Evolutionary conservation across 352 stramenopile genomes (phyloP).

Genomic region (Globisporangium barbulae): DNA sequence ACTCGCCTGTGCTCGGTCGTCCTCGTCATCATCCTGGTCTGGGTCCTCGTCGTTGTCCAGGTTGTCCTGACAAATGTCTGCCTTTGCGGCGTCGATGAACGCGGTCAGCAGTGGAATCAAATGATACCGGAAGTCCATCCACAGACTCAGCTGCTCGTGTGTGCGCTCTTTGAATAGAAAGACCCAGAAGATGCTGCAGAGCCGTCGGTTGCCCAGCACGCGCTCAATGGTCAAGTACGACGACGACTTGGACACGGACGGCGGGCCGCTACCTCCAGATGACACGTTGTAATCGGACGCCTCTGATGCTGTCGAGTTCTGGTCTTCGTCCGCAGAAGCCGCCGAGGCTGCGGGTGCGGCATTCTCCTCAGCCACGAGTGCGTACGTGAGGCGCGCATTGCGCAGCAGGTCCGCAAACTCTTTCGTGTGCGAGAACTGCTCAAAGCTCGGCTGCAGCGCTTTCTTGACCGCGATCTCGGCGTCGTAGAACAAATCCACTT

Average conservation of each 20-base stretch:
- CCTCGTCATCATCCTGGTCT: constrained; percentile 21
- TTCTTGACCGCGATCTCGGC: constrained; percentile 69
- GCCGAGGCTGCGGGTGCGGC: background rate
- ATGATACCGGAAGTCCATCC: constrained; percentile 80
- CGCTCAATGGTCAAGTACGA: constrained; percentile 70
- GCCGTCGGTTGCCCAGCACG: constrained; percentile 65
- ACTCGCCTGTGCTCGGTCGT: constrained; percentile 4
- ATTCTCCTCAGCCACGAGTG: constrained; percentile 23
- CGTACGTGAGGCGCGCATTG: constrained; percentile 56
- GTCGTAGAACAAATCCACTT: constrained; percentile 76
- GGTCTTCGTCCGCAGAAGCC: background rate
- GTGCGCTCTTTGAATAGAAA: constrained; percentile 85
- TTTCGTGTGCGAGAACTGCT: constrained; percentile 49
- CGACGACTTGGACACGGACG: constrained; percentile 23
- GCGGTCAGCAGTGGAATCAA: constrained; percentile 58
- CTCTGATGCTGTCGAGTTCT: constrained; percentile 14
- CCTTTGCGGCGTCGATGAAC: constrained; percentile 43
- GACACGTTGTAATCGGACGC: constrained; percentile 14
- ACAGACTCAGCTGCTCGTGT: constrained; percentile 77
- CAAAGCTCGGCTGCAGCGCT: constrained; percentile 68
- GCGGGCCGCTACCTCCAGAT: background rate
- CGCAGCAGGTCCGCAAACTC: constrained; percentile 56
- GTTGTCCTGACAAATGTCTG: constrained; percentile 30
- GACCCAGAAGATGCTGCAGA: constrained; percentile 87
- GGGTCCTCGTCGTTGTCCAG: constrained; percentile 15